These are phyloP conservation scores for Phaeosphaeriaceae sp. DNA, from an alignment of 2,329 filamentous ascomycete genomes.

Conservation along the genomic window DNA sequence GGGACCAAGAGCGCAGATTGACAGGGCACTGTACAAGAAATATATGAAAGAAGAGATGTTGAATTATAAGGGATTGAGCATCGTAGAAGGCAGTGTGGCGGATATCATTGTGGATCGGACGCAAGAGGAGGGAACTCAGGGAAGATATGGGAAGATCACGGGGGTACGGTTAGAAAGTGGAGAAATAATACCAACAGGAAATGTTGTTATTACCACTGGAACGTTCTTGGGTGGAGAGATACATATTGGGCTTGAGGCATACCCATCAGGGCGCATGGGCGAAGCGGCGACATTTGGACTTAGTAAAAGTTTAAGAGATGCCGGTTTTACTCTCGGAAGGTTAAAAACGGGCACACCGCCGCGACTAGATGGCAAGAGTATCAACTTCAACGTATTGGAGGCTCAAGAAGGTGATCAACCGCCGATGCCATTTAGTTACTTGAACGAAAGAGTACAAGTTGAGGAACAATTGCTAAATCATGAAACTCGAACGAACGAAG, in stretches of 20 bases:
- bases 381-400: constrained; percentile 76
- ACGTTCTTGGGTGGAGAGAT: constrained; percentile 97
- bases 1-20: constrained; percentile 96
- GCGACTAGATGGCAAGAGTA: constrained; percentile 79
- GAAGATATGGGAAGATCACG: constrained; percentile 72
- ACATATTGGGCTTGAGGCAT: constrained; percentile 86
- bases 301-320: constrained; percentile 86
- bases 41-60: constrained; percentile 89
- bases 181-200: constrained; percentile 77
- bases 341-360: constrained; percentile 97
- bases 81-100: constrained; percentile 86
- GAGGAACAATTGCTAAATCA: constrained; percentile 84
- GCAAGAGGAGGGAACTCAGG: constrained; percentile 51
- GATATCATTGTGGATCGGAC: constrained; percentile 81
- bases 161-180: constrained; percentile 89
- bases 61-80: constrained; percentile 76
- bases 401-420: constrained; percentile 82
- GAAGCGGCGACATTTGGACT: constrained; percentile 92
- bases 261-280: constrained; percentile 88
- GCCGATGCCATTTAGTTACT: constrained; percentile 87
- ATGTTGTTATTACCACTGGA: constrained; percentile 93
- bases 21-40: constrained; percentile 84
- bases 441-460: constrained; percentile 80
- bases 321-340: constrained; percentile 86
- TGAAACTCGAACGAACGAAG: constrained; percentile 84